These are phyloP conservation scores for Lactarius quietus DNA, from an alignment of 768 basidiomycete species.

Conservation along the genomic window DNA sequence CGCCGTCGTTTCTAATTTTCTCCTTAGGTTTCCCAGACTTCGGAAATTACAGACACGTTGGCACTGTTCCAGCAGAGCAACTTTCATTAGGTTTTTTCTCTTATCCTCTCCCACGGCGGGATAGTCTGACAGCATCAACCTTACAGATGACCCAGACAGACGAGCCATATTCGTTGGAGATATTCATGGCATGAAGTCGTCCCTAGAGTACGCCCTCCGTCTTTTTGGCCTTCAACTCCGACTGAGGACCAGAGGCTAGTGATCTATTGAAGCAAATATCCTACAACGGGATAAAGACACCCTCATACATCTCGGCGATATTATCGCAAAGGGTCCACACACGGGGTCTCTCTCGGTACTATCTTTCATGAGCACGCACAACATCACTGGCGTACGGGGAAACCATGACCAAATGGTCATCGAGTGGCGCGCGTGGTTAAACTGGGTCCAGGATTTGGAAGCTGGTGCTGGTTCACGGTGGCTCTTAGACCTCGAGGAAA, in stretches of 20 bases:
- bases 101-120: not conserved
- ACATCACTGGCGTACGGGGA: conserved; percentile 79
- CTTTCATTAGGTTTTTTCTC: conserved; percentile 51
- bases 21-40: conserved; percentile 52
- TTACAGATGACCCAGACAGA: conserved; percentile 45
- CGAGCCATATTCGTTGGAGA: conserved; percentile 83
- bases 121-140: not conserved
- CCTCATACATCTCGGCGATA: conserved; percentile 81
- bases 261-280: conserved; percentile 57
- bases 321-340: conserved; percentile 65
- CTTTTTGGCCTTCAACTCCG: not conserved
- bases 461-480: conserved; percentile 45
- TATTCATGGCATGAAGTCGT: conserved; percentile 75
- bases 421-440: conserved; percentile 85
- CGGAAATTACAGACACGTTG: conserved; percentile 42
- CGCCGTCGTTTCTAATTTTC: not conserved
- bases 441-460: conserved; percentile 59
- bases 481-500: conserved; percentile 47
- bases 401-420: conserved; percentile 93
- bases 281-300: conserved; percentile 59
- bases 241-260: conserved; percentile 37
- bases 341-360: conserved; percentile 61
- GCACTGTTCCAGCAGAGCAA: conserved; percentile 43
- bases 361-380: conserved; percentile 56
- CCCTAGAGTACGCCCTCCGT: conserved; percentile 53